Evolutionary conservation across 148 eudicot genomes (phyloP), one percentile per base, ranked within the genome.

Genomic region (Chenopodium berlandieri): DNA sequence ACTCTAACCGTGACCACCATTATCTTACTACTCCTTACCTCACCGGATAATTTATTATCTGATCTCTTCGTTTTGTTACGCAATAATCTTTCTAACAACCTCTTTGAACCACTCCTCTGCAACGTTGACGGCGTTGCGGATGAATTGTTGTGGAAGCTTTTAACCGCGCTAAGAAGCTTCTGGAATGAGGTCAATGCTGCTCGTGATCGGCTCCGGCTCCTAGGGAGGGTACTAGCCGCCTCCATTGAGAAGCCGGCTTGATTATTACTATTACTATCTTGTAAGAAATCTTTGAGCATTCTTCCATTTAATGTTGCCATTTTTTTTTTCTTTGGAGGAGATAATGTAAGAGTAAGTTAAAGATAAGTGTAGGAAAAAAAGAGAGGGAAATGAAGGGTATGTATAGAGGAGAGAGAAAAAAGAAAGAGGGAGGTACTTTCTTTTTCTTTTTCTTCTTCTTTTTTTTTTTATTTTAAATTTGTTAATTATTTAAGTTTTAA

Each of bases 201-300:
- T 66, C 68, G 81, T 34, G 91, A 86, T 11, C 69, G 64, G 78
- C 85, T 83, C 6, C 83, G 86, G 81, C 86, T 85, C 40, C 89
- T 65, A 13, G 77, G 81, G 13, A 87, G 77, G 62, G 22, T 56
- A 14, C 17, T 16, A 17, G 62, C 5, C 20, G 22, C 22, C 8
- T 40, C 44, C 44, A 7, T 5, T 6, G 44, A 40, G 6, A 40
- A 40, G 7, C 0, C 44, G 44, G 44, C 0, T 40, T 40, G 44
- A 37, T 37, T 37, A 37, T 37, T 9, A 46, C 8, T 3, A 50
- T 22, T 67, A 46, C 40, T 47, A 34, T 71, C 73, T 68, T 22
- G 75, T 8, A 82, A 77, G 63, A 82, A 82, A 71, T 82, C 77
- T 12, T 82, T 82, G 0, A 82, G 73, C 76, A 70, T 82, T 71